A percentile compares a stretch with the other conserved stretches of the same genome.
Evolutionary conservation across 345 rosid species (phyloP).

Genomic region (Euphorbia peplus): DNA sequence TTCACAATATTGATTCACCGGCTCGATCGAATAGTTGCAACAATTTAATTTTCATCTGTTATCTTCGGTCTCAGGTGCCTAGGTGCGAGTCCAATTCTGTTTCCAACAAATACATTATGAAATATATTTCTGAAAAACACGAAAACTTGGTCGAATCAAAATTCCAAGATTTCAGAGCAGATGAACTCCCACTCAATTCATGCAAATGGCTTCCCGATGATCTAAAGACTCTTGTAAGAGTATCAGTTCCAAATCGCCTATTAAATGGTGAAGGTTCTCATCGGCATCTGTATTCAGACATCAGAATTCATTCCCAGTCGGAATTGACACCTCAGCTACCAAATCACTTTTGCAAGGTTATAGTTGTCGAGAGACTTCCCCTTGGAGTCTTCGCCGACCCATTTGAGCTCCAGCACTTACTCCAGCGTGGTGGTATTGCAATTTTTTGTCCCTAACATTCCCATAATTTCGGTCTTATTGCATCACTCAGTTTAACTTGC

Average conservation of each 20-base stretch:
- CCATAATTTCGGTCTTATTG: slow-evolving; percentile 6
- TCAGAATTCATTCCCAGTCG: slow-evolving; percentile 39
- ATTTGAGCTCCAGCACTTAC: slow-evolving; percentile 77
- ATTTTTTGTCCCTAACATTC: not conserved
- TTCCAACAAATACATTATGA: slow-evolving; percentile 38
- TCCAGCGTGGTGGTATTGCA: slow-evolving; percentile 44
- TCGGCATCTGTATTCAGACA: slow-evolving; percentile 55
- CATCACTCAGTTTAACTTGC: not conserved
- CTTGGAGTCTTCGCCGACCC: slow-evolving; percentile 86
- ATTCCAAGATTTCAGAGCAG: slow-evolving; percentile 41
- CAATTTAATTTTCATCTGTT: not conserved
- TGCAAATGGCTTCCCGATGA: slow-evolving; percentile 30
- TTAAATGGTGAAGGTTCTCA: slow-evolving; percentile 89
- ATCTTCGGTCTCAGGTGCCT: slow-evolving; percentile 29
- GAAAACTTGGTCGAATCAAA: slow-evolving; percentile 39
- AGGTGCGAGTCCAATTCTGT: slow-evolving; percentile 7
- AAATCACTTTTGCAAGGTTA: slow-evolving; percentile 35
- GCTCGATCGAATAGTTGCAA: not conserved
- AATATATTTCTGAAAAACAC: slow-evolving; percentile 52
- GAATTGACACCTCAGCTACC: slow-evolving; percentile 22
- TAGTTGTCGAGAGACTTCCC: slow-evolving; percentile 68
- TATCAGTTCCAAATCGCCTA: slow-evolving; percentile 37
- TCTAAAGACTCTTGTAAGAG: slow-evolving; percentile 15
- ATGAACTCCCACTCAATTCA: slow-evolving; percentile 27
- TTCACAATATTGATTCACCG: not conserved